Evolutionary conservation across 495 filamentous ascomycete genomes (phyloP), one percentile per base, ranked within the genome.

Genomic region (Neurospora sp.): DNA sequence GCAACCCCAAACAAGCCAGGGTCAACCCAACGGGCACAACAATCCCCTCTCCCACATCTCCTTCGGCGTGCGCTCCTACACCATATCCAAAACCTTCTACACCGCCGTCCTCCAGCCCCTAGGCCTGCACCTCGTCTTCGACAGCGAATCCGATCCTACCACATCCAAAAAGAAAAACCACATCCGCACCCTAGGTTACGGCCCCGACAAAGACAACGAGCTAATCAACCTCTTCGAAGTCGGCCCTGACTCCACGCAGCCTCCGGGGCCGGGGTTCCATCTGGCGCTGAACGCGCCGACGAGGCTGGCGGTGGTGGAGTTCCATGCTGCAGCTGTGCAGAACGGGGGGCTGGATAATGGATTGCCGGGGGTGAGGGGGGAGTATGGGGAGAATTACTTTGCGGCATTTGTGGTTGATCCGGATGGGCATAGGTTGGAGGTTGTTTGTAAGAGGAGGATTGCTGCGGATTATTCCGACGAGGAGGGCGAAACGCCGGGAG

Each of bases 351-450:
- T 8, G 14, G 74, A 77, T 65, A 80, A 82, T 72, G 83, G 83
- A 0, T 47, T 72, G 61, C 83, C 84, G 0, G 84, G 83, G 0
- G 39, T 82, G 42, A 78, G 83, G 65, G 68, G 72, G 72, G 70
- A 75, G 8, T 84, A 84, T 71, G 79, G 79, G 22, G 69, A 69
- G 31, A 44, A 75, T 16, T 85, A 85, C n/a, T 84, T 81, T 72
- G 83, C 80, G 8, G 81, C 81, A 20, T 85, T 81, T 76, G 80
- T 85, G 45, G 69, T 81, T 3, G 83, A 83, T 77, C 75, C 77
- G 0, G 80, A 83, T 74, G 83, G 84, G 1, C 82, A 79, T 78
- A 71, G 74, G 74, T 69, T 85, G 39, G 82, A 85, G 74, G 81
- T 75, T n/a, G 82, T 82, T 61, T 82, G 77, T 61, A 79, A 76